A percentile compares a stretch with the other conserved stretches of the same genome.
Evolutionary conservation across 1,139 yeast species (phyloP).

Genomic region (Debaryomycetaceae sp.): DNA sequence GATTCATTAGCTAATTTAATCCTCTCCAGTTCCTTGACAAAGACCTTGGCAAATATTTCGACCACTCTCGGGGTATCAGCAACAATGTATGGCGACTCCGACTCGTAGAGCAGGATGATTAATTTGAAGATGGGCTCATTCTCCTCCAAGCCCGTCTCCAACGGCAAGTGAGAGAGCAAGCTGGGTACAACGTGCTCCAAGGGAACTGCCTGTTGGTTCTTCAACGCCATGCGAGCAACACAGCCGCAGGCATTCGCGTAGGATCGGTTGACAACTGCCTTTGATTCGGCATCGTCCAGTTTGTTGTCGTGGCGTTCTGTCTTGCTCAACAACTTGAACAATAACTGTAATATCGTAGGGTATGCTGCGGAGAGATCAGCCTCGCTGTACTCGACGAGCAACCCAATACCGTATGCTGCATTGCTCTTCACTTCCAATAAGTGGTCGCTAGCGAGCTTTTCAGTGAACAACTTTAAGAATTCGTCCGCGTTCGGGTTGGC

Average conservation of each 20-base stretch:
- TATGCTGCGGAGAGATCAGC: constrained; percentile 54
- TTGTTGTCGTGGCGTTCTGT: constrained; percentile 60
- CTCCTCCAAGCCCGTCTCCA: constrained; percentile 84
- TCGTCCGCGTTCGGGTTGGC: constrained; percentile 60
- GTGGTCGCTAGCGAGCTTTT: constrained; percentile 63
- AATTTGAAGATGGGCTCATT: constrained; percentile 82
- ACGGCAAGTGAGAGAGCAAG: constrained; percentile 70
- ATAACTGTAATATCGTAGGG: constrained; percentile 59
- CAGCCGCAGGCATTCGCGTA: constrained; percentile 96
- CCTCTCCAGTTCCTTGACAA: constrained; percentile 63
- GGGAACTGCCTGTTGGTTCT: constrained; percentile 66
- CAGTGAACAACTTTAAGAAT: constrained; percentile 57
- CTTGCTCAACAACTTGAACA: constrained; percentile 70
- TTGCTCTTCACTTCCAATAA: constrained; percentile 88
- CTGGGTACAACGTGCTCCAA: constrained; percentile 70
- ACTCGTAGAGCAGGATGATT: constrained; percentile 59
- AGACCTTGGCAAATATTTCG: constrained; percentile 59
- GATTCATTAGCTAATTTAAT: constrained; percentile 58
- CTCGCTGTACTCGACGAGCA: constrained; percentile 52
- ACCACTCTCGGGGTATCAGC: constrained; percentile 54
- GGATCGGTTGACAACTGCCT: constrained; percentile 74
- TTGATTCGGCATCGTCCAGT: constrained; percentile 59
- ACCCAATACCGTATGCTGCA: constrained; percentile 93
- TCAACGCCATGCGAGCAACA: constrained; percentile 82
- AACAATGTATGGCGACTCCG: constrained; percentile 46